Percentiles rank a stretch among this genome's conserved stretches.
Conservation (phyloP, 352 stramenopile species). For the Phytophthora agathidicida region DNA sequence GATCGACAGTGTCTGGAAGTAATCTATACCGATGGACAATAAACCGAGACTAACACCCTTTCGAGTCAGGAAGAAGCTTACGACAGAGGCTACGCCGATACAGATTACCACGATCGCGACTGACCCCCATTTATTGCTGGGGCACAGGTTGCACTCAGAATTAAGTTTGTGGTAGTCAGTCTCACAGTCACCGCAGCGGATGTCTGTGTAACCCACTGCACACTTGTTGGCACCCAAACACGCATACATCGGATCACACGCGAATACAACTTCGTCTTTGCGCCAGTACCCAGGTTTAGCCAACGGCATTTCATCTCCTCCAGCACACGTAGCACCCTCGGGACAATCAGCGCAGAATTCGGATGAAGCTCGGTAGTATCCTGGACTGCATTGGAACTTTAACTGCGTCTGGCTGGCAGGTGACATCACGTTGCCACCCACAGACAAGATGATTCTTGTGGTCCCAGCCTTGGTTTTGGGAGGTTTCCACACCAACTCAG, state of each 20-base stretch:
- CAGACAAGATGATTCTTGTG: conserved; percentile 59
- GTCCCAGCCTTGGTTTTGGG: conserved; percentile 62
- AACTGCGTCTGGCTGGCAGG: conserved; percentile 62
- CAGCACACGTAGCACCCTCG: conserved; percentile 50
- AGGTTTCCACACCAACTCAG: conserved; percentile 57
- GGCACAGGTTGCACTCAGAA: conserved; percentile 62
- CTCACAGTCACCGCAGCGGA: conserved; percentile 57
- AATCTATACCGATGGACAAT: conserved; percentile 84
- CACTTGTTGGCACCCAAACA: conserved; percentile 65
- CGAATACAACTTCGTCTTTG: conserved; percentile 57
- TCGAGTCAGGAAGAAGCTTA: conserved; percentile 62
- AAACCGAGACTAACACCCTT: conserved; percentile 75
- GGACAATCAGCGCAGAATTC: conserved; percentile 63
- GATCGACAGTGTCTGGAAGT: conserved; percentile 87
- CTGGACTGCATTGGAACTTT: conserved; percentile 66
- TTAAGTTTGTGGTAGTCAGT: conserved; percentile 67
- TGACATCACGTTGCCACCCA: conserved; percentile 67
- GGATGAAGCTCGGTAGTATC: conserved; percentile 53
- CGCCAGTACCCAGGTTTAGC: conserved; percentile 61
- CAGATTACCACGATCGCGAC: conserved; percentile 56
- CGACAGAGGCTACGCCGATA: conserved; percentile 48
- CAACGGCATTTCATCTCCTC: conserved; percentile 52
- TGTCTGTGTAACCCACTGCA: conserved; percentile 43
- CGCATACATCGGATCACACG: conserved; percentile 59
- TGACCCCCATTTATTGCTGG: conserved; percentile 59